These are phyloP conservation scores for Nyssa sinensis DNA, from an alignment of 148 eudicot species.

Conservation along the genomic window DNA sequence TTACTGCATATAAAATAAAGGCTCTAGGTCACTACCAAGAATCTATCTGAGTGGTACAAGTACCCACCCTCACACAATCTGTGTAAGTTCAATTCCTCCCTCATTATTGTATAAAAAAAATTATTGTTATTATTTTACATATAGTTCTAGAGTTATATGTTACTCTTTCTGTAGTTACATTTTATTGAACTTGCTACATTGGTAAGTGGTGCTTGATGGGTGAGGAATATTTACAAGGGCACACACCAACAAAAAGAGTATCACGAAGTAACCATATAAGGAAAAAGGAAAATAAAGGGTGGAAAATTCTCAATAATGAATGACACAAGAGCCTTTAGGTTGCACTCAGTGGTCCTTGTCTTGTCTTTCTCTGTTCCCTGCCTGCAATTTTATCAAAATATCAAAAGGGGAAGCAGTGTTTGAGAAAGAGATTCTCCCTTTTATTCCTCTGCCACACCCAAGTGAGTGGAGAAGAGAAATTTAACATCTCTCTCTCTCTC, in stretches of 20 bases:
- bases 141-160: no score
- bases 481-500: conserved; percentile 11
- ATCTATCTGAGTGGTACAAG: no score
- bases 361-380: conserved; percentile 31
- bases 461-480: conserved; percentile 20
- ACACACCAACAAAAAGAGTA: conserved; percentile 36
- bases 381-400: conserved; percentile 30
- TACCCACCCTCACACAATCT: no score
- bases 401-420: conserved; percentile 17
- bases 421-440: conserved; percentile 31
- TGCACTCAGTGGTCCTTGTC: conserved; percentile 31
- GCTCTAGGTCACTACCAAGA: no score
- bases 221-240: conserved; percentile 36
- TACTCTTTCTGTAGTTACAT: no score
- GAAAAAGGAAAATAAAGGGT: conserved; percentile 25
- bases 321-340: conserved; percentile 38
- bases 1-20: no score
- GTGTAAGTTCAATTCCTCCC: no score
- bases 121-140: no score
- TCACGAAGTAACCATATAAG: conserved; percentile 35
- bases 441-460: conserved; percentile 25
- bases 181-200: no score
- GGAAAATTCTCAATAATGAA: conserved; percentile 35
- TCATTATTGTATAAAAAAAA: no score
- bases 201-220: conserved; percentile 20